Base-by-base conservation (phyloP, 2,329 filamentous ascomycete species). In the Allantophomopsis lycopodina region DNA sequence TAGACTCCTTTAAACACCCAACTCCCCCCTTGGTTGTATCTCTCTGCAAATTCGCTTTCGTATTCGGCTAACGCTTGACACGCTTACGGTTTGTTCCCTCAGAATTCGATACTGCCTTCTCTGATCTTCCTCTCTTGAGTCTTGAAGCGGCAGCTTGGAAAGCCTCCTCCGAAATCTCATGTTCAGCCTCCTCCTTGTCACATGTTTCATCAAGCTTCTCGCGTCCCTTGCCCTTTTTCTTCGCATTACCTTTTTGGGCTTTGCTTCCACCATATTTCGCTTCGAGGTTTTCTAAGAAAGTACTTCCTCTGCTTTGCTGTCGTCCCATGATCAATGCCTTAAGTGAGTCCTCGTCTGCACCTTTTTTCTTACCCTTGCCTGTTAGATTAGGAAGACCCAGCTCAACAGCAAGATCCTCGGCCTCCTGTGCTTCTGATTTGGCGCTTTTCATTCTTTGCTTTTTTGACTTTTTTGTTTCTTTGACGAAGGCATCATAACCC, bases 311-410 rank as follows among this genome's bases (percentile, higher is more conserved):
- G 33, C 70, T 69, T 48, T 79, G 68, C 56, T 91, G 82, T 36
- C 80, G 73, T 52, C 73, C 68, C 54, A 73, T 71, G 45, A 94
- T 94, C 52, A 93, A 57, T 2, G 82, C 83, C n/a, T 78, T 76
- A 32, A 94, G 64, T 15, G 59, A 63, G 50, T 75, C 71, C 0
- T 69, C 66, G 5, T 52, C 56, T 52, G 23, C 50, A 47, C 49
- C 58, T 44, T 65, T 63, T 39, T 52, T 55, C 44, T 47, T 61
- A 41, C 60, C 60, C 1, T 64, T 73, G 47, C 79, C 81, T 20
- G 85, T 55, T 55, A 81, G 78, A 42, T 84, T 80, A 49, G 82
- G 72, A 3, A 86, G 70, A 2, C 83, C 83, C 3, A 89, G 57
- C 57, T 89, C 75, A 57, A 83, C 80, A 1, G 81, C 81, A 44